These are phyloP conservation scores for Ceratobasidium sp. DNA, from an alignment of 1,284 basidiomycete species.

Conservation along the genomic window DNA sequence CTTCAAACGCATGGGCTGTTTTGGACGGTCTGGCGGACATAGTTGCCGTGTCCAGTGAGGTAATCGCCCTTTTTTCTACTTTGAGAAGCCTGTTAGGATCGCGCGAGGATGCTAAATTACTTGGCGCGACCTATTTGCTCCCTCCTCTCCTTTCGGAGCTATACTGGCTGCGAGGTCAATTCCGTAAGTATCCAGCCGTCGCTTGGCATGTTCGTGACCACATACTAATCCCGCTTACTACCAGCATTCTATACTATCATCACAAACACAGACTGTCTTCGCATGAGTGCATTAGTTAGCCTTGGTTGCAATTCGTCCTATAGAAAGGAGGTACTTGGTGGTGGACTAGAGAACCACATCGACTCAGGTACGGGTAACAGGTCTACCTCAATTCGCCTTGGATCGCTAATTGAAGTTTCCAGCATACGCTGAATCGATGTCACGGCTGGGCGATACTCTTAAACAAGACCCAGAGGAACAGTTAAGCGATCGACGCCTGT, in stretches of 20 bases:
- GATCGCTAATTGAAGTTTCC: background rate
- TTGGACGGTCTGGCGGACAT: background rate
- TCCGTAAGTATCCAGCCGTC: background rate
- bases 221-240: background rate
- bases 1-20: background rate
- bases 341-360: constrained; percentile 12
- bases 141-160: background rate
- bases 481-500: background rate
- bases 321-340: constrained; percentile 33
- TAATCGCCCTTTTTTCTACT: background rate
- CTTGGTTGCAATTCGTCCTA: constrained; percentile 9
- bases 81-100: background rate
- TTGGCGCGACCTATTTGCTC: background rate
- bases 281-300: constrained; percentile 16
- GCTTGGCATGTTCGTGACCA: background rate
- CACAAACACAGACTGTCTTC: constrained; percentile 25
- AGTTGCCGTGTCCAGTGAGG: background rate
- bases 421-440: constrained; percentile 27
- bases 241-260: constrained; percentile 29
- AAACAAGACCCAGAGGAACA: background rate
- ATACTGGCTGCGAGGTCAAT: background rate
- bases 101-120: background rate
- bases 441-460: constrained; percentile 22
- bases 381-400: background rate
- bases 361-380: constrained; percentile 10